Base-by-base conservation (phyloP, 768 basidiomycete genomes). In the Russula vinacea region DNA sequence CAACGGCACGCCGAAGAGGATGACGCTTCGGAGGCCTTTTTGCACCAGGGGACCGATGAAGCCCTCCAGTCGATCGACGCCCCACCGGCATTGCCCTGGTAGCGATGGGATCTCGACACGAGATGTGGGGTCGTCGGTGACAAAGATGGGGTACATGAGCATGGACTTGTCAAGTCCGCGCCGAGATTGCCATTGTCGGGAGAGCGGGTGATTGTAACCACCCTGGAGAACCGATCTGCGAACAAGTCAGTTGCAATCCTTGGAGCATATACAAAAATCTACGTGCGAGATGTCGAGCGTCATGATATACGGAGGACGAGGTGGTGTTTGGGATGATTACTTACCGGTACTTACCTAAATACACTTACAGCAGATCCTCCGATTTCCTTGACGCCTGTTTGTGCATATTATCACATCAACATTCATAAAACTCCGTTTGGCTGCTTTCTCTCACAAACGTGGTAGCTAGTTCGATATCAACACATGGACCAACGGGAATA, bases 131-230 rank as follows among this genome's bases (percentile, higher is more conserved):
- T 98, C 93, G 75, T 98, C 96, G 19, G 94, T 94, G 70, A 98
- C 90, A 74, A 99, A 98, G 71, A 99, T 94, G 8, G 97, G 97
- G 75, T 98, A 99, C 91, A 98, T 98, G 76, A 99, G 83, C 94
- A 98, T 97, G 68, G 84, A 83, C 74, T 93, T 95, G 29, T 88
- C 87, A 71, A 95, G 83, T 62, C 84, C 81, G 54, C 89, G 85
- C 62, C 85, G 84, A 29, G 84, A 81, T 76, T 99, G 96, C 87
- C 91, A 95, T 77, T 84, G 81, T 24, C 96, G 88, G 9, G 93
- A 83, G 68, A 92, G 83, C 17, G 94, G 90, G 76, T 98, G 94
- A 63, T 91, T 87, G 78, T 96, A 97, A 45, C 96, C 95, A 64
- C 95, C 95, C 74, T 96, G 90, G 32, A 93, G 82, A 70, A 92